Evolutionary conservation across 768 basidiomycete genomes (phyloP).

Genomic region (Cystobasidium ongulense): DNA sequence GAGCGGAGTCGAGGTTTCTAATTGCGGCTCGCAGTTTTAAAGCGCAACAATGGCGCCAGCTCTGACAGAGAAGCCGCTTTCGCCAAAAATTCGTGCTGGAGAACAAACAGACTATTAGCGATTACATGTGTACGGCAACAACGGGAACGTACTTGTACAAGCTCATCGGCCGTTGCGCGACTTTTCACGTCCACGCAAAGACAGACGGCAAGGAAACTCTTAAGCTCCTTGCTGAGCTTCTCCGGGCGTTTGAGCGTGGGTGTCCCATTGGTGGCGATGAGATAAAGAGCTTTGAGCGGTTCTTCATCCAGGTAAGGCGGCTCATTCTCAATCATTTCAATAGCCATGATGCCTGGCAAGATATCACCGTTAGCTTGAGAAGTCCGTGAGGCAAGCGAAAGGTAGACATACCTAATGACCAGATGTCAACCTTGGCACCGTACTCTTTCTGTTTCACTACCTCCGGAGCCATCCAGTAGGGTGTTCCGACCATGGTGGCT

Average conservation of each 20-base stretch:
- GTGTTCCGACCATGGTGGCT: conserved; percentile 92
- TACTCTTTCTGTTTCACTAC: conserved; percentile 76
- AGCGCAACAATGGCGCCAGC: conserved; percentile 71
- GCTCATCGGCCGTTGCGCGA: conserved; percentile 74
- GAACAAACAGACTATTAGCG: background rate
- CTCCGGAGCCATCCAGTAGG: conserved; percentile 99
- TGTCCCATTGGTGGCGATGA: conserved; percentile 96
- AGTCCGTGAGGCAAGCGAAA: background rate
- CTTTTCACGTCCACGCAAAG: conserved; percentile 91
- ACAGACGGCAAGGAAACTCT: conserved; percentile 95
- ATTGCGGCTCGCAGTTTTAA: conserved; percentile 36
- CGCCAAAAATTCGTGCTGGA: conserved; percentile 84
- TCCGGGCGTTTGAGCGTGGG: conserved; percentile 96
- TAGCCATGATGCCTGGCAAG: conserved; percentile 70
- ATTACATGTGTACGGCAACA: background rate
- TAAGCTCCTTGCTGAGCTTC: conserved; percentile 78
- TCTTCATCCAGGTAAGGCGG: conserved; percentile 84
- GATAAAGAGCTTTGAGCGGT: conserved; percentile 75
- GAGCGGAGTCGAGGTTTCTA: too few species aligned
- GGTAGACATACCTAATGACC: conserved; percentile 67
- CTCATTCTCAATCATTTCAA: conserved; percentile 92
- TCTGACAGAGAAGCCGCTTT: conserved; percentile 75
- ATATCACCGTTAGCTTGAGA: background rate
- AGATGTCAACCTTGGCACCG: conserved; percentile 95
- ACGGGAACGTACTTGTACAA: conserved; percentile 60